Evolutionary conservation across 768 basidiomycete species (phyloP).

Genomic region (Lactifluus volemus): DNA sequence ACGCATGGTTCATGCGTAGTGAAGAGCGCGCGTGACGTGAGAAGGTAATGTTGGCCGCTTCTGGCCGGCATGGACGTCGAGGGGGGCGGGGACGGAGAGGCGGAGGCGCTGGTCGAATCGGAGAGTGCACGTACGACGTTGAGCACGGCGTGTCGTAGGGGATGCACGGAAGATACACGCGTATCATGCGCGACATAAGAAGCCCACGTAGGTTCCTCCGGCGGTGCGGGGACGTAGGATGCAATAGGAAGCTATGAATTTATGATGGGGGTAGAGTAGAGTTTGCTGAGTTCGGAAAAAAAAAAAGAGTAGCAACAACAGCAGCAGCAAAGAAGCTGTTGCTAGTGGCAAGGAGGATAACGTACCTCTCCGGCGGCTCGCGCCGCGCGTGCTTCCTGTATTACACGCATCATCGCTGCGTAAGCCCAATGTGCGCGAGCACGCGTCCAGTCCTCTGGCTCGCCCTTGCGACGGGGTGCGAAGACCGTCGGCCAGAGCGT

Average conservation of each 20-base stretch:
- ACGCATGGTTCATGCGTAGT: slow-evolving; percentile 95
- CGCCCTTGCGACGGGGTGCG: slow-evolving; percentile 58
- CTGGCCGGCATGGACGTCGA: slow-evolving; percentile 4
- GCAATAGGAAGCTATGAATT: slow-evolving; percentile 62
- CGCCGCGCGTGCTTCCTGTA: slow-evolving; percentile 42
- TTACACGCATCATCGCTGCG: slow-evolving; percentile 49
- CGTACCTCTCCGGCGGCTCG: slow-evolving; percentile 51
- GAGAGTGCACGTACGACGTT: slow-evolving; percentile 65
- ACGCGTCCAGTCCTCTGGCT: slow-evolving; percentile 56
- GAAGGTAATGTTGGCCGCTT: slow-evolving; percentile 79
- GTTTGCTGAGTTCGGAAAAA: not conserved
- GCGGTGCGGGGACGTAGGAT: slow-evolving; percentile 55
- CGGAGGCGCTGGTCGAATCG: slow-evolving; percentile 31
- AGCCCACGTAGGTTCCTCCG: slow-evolving; percentile 27
- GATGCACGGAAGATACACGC: slow-evolving; percentile 56
- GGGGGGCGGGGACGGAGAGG: slow-evolving; percentile 17
- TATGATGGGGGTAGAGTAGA: not conserved
- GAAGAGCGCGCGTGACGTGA: slow-evolving; percentile 80
- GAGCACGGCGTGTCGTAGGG: slow-evolving; percentile 78
- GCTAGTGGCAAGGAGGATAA: not conserved
- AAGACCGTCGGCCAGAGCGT: slow-evolving; percentile 83
- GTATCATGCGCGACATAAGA: slow-evolving; percentile 61
- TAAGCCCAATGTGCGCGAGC: slow-evolving; percentile 68
- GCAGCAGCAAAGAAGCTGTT: not conserved
- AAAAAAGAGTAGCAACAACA: no score